phyloP scores from a whole-genome alignment of 371 early-diverging fungal species.

The Mucor saturninus region DNA sequence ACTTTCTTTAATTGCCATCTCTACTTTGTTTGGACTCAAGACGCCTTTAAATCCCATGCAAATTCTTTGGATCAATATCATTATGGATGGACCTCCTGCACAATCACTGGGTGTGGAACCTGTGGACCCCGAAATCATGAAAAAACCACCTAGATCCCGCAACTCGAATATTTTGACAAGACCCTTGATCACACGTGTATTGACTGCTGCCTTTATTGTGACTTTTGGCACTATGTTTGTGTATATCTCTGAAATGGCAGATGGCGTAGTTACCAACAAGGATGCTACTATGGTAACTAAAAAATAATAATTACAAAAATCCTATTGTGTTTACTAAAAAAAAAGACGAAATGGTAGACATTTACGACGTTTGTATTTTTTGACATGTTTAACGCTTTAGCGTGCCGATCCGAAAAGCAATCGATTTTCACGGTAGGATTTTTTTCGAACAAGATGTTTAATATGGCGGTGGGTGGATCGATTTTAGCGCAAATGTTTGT shows the following conservation, averaged over 20 bases:
- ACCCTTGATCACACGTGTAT: constrained; percentile 75
- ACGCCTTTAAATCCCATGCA: constrained; percentile 98
- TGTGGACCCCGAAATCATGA: constrained; percentile 83
- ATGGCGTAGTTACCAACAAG: constrained; percentile 75
- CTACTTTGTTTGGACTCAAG: constrained; percentile 85
- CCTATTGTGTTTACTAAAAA: too few relatives aligned
- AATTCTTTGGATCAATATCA: constrained; percentile 95
- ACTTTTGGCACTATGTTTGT: constrained; percentile 88
- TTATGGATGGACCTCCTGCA: constrained; percentile 94
- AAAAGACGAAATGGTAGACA: constrained; percentile 57
- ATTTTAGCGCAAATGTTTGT: constrained; percentile 87
- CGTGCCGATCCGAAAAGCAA: constrained; percentile 87
- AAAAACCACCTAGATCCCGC: constrained; percentile 79
- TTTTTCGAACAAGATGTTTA: constrained; percentile 88
- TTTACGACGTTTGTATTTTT: constrained; percentile 96
- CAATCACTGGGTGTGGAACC: constrained; percentile 90
- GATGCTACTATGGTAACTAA: constrained; percentile 91
- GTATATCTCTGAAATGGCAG: constrained; percentile 78
- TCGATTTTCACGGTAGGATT: constrained; percentile 83
- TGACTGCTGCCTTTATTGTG: constrained; percentile 81
- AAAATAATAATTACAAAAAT: too few relatives aligned
- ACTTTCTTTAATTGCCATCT: constrained; percentile 82
- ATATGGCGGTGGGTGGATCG: constrained; percentile 80
- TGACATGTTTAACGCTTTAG: constrained; percentile 94
- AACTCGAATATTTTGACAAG: constrained; percentile 78